Evolutionary conservation across 2,329 filamentous ascomycete species (phyloP).

Genomic region (Exophiala sp.): DNA sequence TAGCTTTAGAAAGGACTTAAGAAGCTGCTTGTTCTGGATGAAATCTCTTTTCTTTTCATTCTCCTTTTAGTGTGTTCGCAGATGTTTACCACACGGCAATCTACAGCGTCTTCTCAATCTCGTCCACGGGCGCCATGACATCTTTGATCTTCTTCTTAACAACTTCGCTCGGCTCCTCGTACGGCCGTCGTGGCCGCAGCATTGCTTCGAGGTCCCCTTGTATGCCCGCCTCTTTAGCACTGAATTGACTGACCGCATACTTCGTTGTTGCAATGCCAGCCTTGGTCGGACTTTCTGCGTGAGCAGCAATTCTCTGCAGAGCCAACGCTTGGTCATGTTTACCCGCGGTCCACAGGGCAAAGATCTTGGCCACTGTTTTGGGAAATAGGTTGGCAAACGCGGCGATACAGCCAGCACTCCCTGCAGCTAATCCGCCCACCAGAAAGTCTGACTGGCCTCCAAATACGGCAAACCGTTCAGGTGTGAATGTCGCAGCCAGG

Average conservation of each 20-base stretch:
- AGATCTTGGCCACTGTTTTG: constrained; percentile 52
- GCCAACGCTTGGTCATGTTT: constrained; percentile 53
- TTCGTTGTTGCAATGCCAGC: constrained; percentile 62
- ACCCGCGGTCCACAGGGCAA: constrained; percentile 54
- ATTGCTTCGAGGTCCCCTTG: constrained; percentile 51
- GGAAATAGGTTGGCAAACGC: constrained; percentile 55
- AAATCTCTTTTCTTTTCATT: no score
- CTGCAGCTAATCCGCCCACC: constrained; percentile 49
- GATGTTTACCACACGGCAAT: no score
- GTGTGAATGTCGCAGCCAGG: constrained; percentile 46
- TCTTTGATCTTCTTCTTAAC: constrained; percentile 41
- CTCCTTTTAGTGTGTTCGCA: no score
- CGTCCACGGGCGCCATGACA: constrained; percentile 29
- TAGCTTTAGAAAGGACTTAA: no score
- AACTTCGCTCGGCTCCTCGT: constrained; percentile 44
- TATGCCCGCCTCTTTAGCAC: constrained; percentile 55
- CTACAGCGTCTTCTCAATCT: constrained; percentile 16
- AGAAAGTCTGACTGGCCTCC: constrained; percentile 70
- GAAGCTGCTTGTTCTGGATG: no score
- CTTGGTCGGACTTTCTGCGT: constrained; percentile 62
- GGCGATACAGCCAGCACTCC: constrained; percentile 51
- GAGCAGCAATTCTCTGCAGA: constrained; percentile 55
- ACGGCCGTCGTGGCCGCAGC: constrained; percentile 55
- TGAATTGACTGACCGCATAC: constrained; percentile 58
- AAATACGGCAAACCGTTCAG: constrained; percentile 58